Evolutionary conservation across 495 filamentous ascomycete genomes (phyloP), one percentile per base, ranked within the genome.

Genomic region (Talaromyces proteolyticus): DNA sequence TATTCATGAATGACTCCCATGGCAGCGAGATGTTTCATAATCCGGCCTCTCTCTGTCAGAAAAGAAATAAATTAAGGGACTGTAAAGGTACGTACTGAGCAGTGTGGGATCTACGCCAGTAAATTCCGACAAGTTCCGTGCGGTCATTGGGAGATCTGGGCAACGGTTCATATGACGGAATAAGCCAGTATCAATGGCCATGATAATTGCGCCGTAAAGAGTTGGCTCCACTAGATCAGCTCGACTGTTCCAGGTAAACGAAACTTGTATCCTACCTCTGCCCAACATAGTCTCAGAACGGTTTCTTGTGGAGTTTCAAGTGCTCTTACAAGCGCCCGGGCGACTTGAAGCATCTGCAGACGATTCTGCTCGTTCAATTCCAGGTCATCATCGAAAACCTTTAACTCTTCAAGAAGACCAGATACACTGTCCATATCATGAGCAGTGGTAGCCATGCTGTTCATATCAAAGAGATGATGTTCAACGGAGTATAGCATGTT

Each of bases 21-120:
- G 43, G 77, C 70, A 10, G 65, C 67, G 0, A 80, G 51, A 42
- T 81, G 76, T 50, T 68, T 70, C 48, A 80, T 54, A 23, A 77
- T 55, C 6, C 70, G 69, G 17, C 2, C 41, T 43, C 10, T 19
- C n/a, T n/a, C n/a, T n/a, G n/a, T n/a, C n/a, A n/a, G n/a, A n/a
- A n/a, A n/a, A n/a, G n/a, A n/a, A n/a, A n/a, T n/a, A n/a, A n/a
- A n/a, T n/a, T n/a, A n/a, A n/a, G n/a, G n/a, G n/a, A n/a, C n/a
- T n/a, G n/a, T n/a, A n/a, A n/a, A n/a, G n/a, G n/a, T n/a, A n/a
- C n/a, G n/a, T n/a, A n/a, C 23, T 18, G 14, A 22, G 16, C 7
- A 40, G 19, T 17, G 10, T 6, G 10, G 10, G 37, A 40, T 40
- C 37, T 6, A 6, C 19, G 10, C 19, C 14, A 6, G 10, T 11